A percentile compares a stretch with the other conserved stretches of the same genome.
phyloP scores from a whole-genome alignment of 78 protist genomes.

The Monosiga brevicollis region DNA sequence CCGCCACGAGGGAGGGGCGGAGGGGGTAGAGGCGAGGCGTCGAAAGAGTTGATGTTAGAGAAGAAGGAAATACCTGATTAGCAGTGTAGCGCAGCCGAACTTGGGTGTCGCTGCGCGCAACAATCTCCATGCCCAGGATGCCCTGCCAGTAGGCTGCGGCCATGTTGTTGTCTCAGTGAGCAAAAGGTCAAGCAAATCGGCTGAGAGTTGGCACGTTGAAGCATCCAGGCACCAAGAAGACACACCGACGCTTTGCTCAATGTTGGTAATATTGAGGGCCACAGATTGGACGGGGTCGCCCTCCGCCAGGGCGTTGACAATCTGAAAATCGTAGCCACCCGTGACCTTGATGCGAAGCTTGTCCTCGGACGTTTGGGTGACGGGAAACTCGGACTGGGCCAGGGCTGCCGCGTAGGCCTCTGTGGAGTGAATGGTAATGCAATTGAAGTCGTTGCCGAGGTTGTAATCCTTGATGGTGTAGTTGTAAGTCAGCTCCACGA shows the following conservation, averaged over 20 bases:
- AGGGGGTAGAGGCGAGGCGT: no score
- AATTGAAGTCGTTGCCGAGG: not conserved
- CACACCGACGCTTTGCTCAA: no score
- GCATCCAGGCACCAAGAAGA: no score
- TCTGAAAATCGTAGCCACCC: not conserved
- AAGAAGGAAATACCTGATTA: no score
- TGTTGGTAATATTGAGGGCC: no score
- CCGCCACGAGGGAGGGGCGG: no score
- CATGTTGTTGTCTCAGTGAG: no score
- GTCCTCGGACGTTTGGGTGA: not conserved
- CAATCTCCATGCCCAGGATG: not conserved
- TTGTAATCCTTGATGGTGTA: not conserved
- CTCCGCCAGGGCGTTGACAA: no score
- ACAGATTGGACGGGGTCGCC: no score
- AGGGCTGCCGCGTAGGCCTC: not conserved
- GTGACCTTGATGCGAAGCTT: not conserved
- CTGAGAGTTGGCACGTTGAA: no score
- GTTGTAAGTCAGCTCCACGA: conserved; percentile 13
- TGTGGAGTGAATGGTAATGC: not conserved
- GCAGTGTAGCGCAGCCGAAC: not conserved
- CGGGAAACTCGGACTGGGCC: not conserved
- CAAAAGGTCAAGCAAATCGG: no score
- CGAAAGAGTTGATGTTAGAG: no score
- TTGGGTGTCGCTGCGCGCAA: not conserved
- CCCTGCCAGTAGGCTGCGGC: not conserved